Evolutionary conservation across 495 filamentous ascomycete species (phyloP).

Genomic region (Cetradonia linearis): DNA sequence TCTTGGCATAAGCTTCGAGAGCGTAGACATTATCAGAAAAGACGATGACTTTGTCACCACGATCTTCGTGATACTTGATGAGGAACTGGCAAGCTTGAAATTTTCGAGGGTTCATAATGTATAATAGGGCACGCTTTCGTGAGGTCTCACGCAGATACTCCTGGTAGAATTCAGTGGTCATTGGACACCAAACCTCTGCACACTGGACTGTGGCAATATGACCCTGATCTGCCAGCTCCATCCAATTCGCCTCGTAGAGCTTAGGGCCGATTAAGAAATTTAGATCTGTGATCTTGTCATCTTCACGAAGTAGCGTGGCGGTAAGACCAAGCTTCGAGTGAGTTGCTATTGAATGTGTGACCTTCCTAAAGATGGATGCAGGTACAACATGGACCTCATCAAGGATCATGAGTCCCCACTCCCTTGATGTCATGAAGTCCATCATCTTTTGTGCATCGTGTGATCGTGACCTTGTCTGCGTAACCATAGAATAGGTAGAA

Average conservation of each 20-base stretch:
- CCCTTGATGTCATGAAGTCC: constrained; percentile 81
- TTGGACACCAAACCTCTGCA: constrained; percentile 98
- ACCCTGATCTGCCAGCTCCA: constrained; percentile 92
- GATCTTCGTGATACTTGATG: constrained; percentile 92
- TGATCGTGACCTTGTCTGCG: constrained; percentile 72
- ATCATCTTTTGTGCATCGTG: constrained; percentile 96
- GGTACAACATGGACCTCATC: constrained; percentile 99
- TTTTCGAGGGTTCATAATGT: constrained; percentile 96
- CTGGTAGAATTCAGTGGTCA: constrained; percentile 96
- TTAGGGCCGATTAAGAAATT: constrained; percentile 98
- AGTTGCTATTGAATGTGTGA: constrained; percentile 80
- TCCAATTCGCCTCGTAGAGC: constrained; percentile 98
- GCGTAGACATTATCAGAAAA: constrained; percentile 99
- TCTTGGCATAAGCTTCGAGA: constrained; percentile 71
- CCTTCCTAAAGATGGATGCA: constrained; percentile 87
- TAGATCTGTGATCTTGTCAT: constrained; percentile 95
- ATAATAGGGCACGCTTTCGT: constrained; percentile 62
- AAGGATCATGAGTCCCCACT: constrained; percentile 97
- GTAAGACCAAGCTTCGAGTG: constrained; percentile 97
- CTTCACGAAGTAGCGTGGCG: constrained; percentile 86
- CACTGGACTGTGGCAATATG: constrained; percentile 97
- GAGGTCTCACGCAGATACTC: constrained; percentile 74
- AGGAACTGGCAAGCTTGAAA: constrained; percentile 95
- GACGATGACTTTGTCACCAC: constrained; percentile 97
- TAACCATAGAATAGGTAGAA: constrained; percentile 97